Base-by-base conservation (phyloP, 495 filamentous ascomycete species). In the Talaromyces borbonicus region DNA sequence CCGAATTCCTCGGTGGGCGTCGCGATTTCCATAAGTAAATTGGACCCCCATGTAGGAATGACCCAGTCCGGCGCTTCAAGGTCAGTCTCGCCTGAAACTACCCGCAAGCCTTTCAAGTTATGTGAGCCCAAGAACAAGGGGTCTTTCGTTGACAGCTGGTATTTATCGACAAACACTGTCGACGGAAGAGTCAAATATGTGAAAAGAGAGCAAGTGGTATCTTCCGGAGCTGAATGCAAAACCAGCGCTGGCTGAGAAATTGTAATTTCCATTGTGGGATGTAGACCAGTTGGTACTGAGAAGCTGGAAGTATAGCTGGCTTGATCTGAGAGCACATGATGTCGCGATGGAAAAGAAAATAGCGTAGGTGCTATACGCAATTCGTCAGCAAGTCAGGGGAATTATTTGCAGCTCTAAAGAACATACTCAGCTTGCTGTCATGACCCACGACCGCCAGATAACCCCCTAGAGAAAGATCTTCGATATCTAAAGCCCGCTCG, bases 51-150 rank as follows among this genome's bases (percentile, higher is more conserved):
- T 46, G 71, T 56, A 19, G 71, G 57, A 33, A 85, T 69, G 8
- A 78, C 78, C 72, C 92, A 98, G 51, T 83, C 81, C 8, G 92
- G 92, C 0, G 87, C 87, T 63, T 98, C 92, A 38, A 98, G 87
- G 52, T 97, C 92, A 3, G 87, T 87, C 33, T 87, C 87, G 31
- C 87, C 81, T 29, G 80, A 76, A 36, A 85, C 72, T 43, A 78
- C 78, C 31, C 75, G 79, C 31, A 96, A 61, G 0, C 73, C 63
- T 19, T 68, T 71, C 36, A 98, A 67, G 54, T 89, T 83, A 40
- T 93, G 85, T 1, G 85, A 86, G 15, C 74, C 49, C 26, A 90
- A 72, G 64, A 87, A 84, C 29, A 90, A 70, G 5, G 70, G 61
- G 59, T 90, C 85, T 9, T 59, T 59, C 4, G 71, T 66, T 31